Evolutionary conservation across 2,329 filamentous ascomycete genomes (phyloP), one percentile per base, ranked within the genome.

Genomic region (Ascochyta pisi): DNA sequence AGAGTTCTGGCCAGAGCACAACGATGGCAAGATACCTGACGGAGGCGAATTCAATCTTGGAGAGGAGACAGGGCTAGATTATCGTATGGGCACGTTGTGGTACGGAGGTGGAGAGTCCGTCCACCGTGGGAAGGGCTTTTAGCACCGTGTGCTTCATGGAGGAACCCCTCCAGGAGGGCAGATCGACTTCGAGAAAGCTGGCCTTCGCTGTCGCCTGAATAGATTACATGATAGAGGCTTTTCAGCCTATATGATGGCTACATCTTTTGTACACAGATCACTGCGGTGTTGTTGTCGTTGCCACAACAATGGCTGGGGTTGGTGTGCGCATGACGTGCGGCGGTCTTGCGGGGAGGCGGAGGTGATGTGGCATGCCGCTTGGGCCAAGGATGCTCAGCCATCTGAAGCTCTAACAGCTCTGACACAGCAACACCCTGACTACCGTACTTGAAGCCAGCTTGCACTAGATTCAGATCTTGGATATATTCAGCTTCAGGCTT

Each of bases 31-130:
- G 72, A 77, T 82, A 51, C 76, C 75, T 26, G 71, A 72, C 1
- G 80, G 80, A 12, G 88, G 89, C 0, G 89, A 95, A 69, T 97
- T 94, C 92, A 79, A 90, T 23, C 87, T 97, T n/a, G 93, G 94
- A 0, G 86, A 96, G 66, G 92, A 94, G 73, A 89, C 82, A 65
- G 93, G 93, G 0, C 77, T 97, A 50, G 90, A 94, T 68, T 86
- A 86, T 55, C 84, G 91, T 40, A 85, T 83, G 61, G 94, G 94
- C 0, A 81, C 83, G 6, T 76, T 96, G 40, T 98, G 93, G 92
- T 72, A 68, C 78, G 94, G 80, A 3, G 90, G 87, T 24, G 93
- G 93, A 0, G 83, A 89, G 61, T 89, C 86, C 3, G 82, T 96
- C 16, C 69, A 78, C 56, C 51, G 81, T 7, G 85, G 85, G 0